These are phyloP conservation scores for Globisporangium viniferum DNA, from an alignment of 352 stramenopile species.

Conservation along the genomic window DNA sequence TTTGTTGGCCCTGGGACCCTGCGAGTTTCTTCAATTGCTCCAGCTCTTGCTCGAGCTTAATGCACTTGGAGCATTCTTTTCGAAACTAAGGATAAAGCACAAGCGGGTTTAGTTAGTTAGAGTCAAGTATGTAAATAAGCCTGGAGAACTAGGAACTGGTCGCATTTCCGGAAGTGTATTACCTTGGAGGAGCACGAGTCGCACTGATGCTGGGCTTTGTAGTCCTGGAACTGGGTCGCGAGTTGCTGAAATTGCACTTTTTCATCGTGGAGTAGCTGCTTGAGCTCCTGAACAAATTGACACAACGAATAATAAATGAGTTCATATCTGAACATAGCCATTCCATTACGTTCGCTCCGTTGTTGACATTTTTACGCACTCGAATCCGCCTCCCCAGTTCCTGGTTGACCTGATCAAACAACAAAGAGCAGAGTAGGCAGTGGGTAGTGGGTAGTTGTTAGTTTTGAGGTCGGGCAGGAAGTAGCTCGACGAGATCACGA, in stretches of 20 bases:
- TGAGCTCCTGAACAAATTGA: slow-evolving; percentile 32
- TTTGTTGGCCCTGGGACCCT: not conserved
- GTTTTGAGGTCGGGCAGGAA: not conserved
- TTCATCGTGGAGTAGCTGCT: slow-evolving; percentile 43
- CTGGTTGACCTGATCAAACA: slow-evolving; percentile 55
- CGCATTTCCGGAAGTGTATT: not conserved
- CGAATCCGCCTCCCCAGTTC: slow-evolving; percentile 60
- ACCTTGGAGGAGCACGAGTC: slow-evolving; percentile 12
- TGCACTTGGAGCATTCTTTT: slow-evolving; percentile 19
- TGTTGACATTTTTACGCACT: slow-evolving; percentile 24
- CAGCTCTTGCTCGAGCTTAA: slow-evolving; percentile 20
- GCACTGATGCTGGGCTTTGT: slow-evolving; percentile 21
- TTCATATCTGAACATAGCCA: not conserved
- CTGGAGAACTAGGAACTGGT: not conserved
- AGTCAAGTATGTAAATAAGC: not conserved
- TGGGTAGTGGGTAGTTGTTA: not conserved
- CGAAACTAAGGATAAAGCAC: not conserved
- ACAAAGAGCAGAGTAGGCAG: not conserved
- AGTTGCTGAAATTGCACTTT: slow-evolving; percentile 33
- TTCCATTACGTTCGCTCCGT: not conserved
- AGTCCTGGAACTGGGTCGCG: slow-evolving; percentile 26
- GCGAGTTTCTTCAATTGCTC: slow-evolving; percentile 1
- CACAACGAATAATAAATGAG: not conserved
- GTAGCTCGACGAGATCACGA: too few species aligned
- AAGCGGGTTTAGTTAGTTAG: slow-evolving; percentile 7